A percentile compares a stretch with the other conserved stretches of the same genome.
phyloP scores from a whole-genome alignment of 169 alveolate species.

The Neospora caninum region DNA sequence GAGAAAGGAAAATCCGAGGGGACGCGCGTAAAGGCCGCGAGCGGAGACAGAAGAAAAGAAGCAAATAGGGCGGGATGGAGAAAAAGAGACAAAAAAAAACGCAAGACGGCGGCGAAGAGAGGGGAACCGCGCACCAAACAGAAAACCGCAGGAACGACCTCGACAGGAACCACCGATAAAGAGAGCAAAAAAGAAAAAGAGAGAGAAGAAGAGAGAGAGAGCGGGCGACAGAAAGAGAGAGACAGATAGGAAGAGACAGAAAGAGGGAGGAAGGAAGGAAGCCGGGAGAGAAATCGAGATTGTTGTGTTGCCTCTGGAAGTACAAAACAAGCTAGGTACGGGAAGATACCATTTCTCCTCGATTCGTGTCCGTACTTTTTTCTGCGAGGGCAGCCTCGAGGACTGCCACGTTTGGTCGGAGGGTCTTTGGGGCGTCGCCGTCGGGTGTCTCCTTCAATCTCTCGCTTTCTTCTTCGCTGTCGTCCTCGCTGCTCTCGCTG shows the following conservation, averaged over 20 bases:
- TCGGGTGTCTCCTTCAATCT: not conserved
- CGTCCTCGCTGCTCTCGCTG: not conserved
- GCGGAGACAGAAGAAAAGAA: no score
- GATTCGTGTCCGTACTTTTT: not conserved
- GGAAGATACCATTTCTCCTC: no score
- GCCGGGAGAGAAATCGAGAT: no score
- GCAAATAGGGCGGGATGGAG: no score
- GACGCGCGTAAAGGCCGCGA: not conserved
- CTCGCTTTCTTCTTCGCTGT: not conserved
- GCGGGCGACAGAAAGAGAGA: not conserved
- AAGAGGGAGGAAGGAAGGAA: not conserved
- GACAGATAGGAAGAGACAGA: not conserved
- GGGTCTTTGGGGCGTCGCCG: not conserved
- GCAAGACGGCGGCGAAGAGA: no score
- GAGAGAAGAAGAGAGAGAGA: not conserved
- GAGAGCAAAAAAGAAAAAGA: no score
- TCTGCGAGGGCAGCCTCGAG: constrained; percentile 23
- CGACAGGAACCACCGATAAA: no score
- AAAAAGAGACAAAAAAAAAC: no score
- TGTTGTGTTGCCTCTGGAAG: not conserved
- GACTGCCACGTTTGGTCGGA: constrained; percentile 16
- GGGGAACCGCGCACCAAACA: no score
- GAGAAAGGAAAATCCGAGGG: not conserved
- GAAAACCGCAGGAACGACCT: no score
- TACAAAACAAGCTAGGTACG: not conserved